phyloP scores from a whole-genome alignment of 805 yeast species.

The Zygosaccharomyces pseudorouxii region DNA sequence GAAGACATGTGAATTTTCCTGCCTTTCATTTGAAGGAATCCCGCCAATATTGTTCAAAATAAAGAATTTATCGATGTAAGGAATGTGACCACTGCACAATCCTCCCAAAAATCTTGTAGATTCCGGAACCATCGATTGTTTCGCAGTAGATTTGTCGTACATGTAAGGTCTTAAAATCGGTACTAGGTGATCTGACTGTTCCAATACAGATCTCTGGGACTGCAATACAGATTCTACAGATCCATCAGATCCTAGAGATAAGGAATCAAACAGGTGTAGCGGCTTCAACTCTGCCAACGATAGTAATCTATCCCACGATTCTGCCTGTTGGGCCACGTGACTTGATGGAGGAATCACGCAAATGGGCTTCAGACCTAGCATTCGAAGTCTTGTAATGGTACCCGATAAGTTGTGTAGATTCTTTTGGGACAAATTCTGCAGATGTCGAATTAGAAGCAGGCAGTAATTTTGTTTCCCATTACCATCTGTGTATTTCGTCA shows the following conservation, averaged over 20 bases:
- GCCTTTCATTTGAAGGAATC: constrained; percentile 79
- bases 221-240: constrained; percentile 18
- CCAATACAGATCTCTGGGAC: constrained; percentile 10
- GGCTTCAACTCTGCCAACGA: constrained; percentile 25
- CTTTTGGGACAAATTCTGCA: constrained; percentile 12
- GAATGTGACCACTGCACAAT: constrained; percentile 32
- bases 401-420: constrained; percentile 18
- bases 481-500: constrained; percentile 54
- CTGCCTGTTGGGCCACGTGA: constrained; percentile 20
- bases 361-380: constrained; percentile 66
- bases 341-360: constrained; percentile 47
- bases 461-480: constrained; percentile 23
- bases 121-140: constrained; percentile 38
- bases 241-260: constrained; percentile 18
- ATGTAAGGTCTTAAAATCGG: constrained; percentile 61
- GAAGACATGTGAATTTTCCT: constrained; percentile 78
- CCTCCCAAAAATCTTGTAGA: constrained; percentile 37
- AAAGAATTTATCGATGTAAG: constrained; percentile 68
- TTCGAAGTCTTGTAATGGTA: constrained; percentile 26
- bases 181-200: constrained; percentile 25
- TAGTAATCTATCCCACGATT: constrained; percentile 24
- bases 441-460: constrained; percentile 27
- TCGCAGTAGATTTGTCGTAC: constrained; percentile 51
- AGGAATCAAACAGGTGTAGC: constrained; percentile 24
- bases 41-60: constrained; percentile 84